phyloP scores from a whole-genome alignment of 305 asterid species.

The Solanum hybrid region DNA sequence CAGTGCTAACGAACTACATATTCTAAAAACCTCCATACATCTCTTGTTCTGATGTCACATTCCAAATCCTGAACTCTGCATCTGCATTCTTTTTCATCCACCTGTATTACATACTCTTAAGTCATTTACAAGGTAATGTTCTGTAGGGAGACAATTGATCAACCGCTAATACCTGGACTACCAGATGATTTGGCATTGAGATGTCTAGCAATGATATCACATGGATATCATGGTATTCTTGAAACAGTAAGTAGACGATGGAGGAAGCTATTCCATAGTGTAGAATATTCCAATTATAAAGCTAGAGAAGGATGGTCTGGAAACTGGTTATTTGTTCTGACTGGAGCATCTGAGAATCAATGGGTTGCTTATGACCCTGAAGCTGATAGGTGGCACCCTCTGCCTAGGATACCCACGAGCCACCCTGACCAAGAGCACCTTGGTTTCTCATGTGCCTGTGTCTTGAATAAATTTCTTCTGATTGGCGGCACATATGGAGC shows the following conservation, averaged over 20 bases:
- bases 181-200: constrained; percentile 8
- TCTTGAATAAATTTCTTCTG: neutral
- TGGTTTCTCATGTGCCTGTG: constrained; percentile 8
- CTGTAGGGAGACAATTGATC: neutral
- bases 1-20: neutral
- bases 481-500: constrained; percentile 2
- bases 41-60: neutral
- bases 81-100: neutral
- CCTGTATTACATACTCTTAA: neutral
- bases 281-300: constrained; percentile 1
- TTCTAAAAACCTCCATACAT: neutral
- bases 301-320: constrained; percentile 5
- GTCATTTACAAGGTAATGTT: neutral
- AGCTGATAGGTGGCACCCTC: constrained; percentile 9
- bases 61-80: neutral
- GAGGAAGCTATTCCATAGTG: neutral
- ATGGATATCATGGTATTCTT: constrained; percentile 1
- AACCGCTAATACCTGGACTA: neutral
- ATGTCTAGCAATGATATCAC: constrained; percentile 6
- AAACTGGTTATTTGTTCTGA: constrained; percentile 5
- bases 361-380: constrained; percentile 6
- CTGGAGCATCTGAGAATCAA: constrained; percentile 2
- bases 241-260: neutral
- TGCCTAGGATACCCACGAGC: neutral
- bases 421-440: neutral